Base-by-base conservation (phyloP, 169 alveolate species). In the Eimeria necatrix region DNA sequence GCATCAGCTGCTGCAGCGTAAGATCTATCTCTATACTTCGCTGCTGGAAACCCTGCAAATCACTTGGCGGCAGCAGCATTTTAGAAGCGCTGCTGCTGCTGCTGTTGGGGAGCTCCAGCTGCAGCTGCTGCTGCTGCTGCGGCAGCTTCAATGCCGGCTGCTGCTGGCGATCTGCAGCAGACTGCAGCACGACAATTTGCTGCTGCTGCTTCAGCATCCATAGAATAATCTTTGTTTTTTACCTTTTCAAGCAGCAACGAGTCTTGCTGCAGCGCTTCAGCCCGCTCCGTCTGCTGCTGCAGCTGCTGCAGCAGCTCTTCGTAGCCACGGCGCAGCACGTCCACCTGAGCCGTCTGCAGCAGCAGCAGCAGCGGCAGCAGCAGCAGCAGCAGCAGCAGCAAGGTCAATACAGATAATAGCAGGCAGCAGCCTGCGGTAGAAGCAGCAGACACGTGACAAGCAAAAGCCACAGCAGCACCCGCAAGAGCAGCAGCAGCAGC, bases 71-170 rank as follows among this genome's bases (percentile, higher is more conserved):
- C 74, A 20, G 74, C 74, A 20, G 74, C 74, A 61, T 18, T n/a
- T 26, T 20, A 61, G 74, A 61, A 2, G 41, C 12, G 73, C 73
- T 7, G 74, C 74, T 61, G 74, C 74, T 61, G 7, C 74, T 18
- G 74, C 74, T 61, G 74, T 26, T 61, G 74, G 41, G 41, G 41
- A 32, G 41, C n/a, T 61, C 4, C 24, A 20, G 74, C n/a, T 61
- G 74, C 74, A 20, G 74, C 24, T 61, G 74, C 74, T 61, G 74
- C 74, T 61, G 74, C n/a, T 61, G 74, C 74, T 20, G 41, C 74
- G 18, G 74, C 22, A 61, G 74, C 7, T 20, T 61, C 22, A 56
- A 56, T 16, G 68, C 12, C 68, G 18, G 68, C 68, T 12, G 68
- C 68, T 12, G 74, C 74, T 10, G 74, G 41, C 7, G 74, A n/a